A percentile compares a stretch with the other conserved stretches of the same genome.
These are phyloP conservation scores for Suillus occidentalis DNA, from an alignment of 768 basidiomycete genomes.

Conservation along the genomic window DNA sequence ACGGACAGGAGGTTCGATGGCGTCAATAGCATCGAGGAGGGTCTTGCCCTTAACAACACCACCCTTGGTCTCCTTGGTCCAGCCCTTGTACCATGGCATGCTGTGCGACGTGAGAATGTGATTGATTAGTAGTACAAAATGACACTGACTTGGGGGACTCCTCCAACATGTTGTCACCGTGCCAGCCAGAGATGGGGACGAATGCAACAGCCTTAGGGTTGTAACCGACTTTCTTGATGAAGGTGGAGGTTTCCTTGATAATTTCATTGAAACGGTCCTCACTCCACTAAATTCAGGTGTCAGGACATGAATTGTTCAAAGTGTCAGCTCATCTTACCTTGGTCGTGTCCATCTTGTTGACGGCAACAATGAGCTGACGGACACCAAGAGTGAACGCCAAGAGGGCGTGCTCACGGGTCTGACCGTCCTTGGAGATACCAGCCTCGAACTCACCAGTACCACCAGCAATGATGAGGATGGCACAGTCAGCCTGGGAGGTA, in stretches of 20 bases:
- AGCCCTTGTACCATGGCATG: slow-evolving; percentile 99
- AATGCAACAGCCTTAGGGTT: slow-evolving; percentile 98
- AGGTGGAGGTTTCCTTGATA: slow-evolving; percentile 93
- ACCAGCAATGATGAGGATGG: slow-evolving; percentile 98
- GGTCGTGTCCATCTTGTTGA: slow-evolving; percentile 99
- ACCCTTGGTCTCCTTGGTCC: slow-evolving; percentile 94
- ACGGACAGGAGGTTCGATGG: slow-evolving; percentile 95
- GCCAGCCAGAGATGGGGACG: slow-evolving; percentile 99
- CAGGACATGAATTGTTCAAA: background rate
- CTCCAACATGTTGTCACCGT: slow-evolving; percentile 99
- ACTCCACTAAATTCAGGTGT: slow-evolving; percentile 71
- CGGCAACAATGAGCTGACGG: slow-evolving; percentile 98
- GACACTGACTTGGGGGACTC: slow-evolving; percentile 83
- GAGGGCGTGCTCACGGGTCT: slow-evolving; percentile 99
- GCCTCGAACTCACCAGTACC: slow-evolving; percentile 99
- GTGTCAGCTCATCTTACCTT: slow-evolving; percentile 53
- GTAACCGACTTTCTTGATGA: slow-evolving; percentile 99
- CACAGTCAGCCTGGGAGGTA: slow-evolving; percentile 99
- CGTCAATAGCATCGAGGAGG: slow-evolving; percentile 98
- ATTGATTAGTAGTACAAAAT: background rate
- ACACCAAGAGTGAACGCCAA: slow-evolving; percentile 99
- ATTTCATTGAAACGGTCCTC: slow-evolving; percentile 99
- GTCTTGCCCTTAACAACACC: slow-evolving; percentile 98
- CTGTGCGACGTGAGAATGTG: slow-evolving; percentile 39
- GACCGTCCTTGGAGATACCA: slow-evolving; percentile 99